Percentiles rank a stretch among this genome's conserved stretches.
These are phyloP conservation scores for Daldinia grandis DNA, from an alignment of 495 filamentous ascomycete genomes.

Conservation along the genomic window DNA sequence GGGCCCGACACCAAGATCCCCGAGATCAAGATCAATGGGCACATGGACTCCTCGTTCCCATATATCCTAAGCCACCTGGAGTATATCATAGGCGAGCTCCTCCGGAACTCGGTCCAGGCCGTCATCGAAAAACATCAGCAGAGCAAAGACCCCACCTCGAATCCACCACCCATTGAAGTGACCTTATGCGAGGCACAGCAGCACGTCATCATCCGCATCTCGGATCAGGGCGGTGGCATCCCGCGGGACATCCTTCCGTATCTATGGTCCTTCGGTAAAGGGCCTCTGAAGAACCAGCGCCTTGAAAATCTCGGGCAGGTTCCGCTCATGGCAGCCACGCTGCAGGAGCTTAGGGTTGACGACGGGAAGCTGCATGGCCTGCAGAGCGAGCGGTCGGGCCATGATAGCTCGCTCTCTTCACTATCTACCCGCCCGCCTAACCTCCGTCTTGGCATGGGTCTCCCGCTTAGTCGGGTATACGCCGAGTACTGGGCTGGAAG, in stretches of 20 bases:
- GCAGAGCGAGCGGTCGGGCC: conserved; percentile 50
- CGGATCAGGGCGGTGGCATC: conserved; percentile 93
- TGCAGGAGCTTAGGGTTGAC: conserved; percentile 81
- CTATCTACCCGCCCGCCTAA: conserved; percentile 85
- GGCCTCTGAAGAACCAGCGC: conserved; percentile 73
- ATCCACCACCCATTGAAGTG: conserved; percentile 86
- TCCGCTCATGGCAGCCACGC: conserved; percentile 91
- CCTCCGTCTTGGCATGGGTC: conserved; percentile 88
- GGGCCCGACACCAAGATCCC: conserved; percentile 74
- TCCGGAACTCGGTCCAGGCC: conserved; percentile 94
- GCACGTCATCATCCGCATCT: conserved; percentile 96
- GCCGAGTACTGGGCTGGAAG: conserved; percentile 98
- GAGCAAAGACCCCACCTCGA: conserved; percentile 41
- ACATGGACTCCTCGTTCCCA: conserved; percentile 89
- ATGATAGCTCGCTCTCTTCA: conserved; percentile 72
- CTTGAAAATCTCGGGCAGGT: conserved; percentile 86
- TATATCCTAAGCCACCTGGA: conserved; percentile 96
- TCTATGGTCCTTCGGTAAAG: conserved; percentile 96
- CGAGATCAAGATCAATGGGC: conserved; percentile 83
- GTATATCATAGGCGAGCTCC: conserved; percentile 94
- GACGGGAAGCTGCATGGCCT: conserved; percentile 92
- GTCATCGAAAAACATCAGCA: conserved; percentile 72
- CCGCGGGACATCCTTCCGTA: conserved; percentile 84
- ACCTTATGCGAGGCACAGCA: conserved; percentile 93
- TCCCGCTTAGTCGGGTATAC: conserved; percentile 94